Evolutionary conservation across 208 protist species (phyloP), one percentile per base, ranked within the genome.

Genomic region (Wallacemonas sp.): DNA sequence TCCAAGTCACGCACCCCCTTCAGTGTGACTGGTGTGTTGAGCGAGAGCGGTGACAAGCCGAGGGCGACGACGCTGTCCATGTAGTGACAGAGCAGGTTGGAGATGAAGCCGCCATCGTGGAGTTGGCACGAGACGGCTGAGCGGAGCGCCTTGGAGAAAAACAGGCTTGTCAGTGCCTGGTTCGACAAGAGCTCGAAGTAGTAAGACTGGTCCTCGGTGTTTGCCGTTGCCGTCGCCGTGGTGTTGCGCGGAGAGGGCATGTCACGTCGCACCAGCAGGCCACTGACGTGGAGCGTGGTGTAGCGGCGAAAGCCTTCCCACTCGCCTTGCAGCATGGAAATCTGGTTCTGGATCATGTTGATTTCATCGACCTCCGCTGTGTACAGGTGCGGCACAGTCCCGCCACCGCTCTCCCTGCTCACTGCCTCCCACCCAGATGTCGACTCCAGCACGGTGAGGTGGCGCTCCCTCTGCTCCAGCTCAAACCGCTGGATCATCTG

Each of bases 231-330:
- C 2, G 8, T 41, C 12, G n/a, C 28, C 26, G 10, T n/a, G 11
- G 23, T 4, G 8, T 4, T 20, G n/a, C 11, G 33, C 31, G n/a
- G 22, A n/a, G 12, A 10, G 32, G 31, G n/a, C 32, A 25, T 31
- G 22, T 23, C 57, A 32, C 52, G 18, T 57, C 26, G n/a, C 23
- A 5, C 12, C 32, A 61, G 62, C 20, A 50, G 64, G 18, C 20
- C 16, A 2, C 74, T 65, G 1, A 76, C 39, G 1, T 65, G 65
- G 23, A 84, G 39, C 41, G 68, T 84, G 29, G 75, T 52, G 46
- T 77, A 82, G 38, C 69, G 68, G 14, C 79, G 70, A 62, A 80
- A 89, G 11, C 49, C 69, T 61, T 85, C 79, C 83, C 83, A 89
- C 59, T 89, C 83, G 55, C 75, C 73, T 11, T 61, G 77, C 26